These are phyloP conservation scores for Aspergillus bombycis DNA, from an alignment of 2,329 filamentous ascomycete species.

Conservation along the genomic window DNA sequence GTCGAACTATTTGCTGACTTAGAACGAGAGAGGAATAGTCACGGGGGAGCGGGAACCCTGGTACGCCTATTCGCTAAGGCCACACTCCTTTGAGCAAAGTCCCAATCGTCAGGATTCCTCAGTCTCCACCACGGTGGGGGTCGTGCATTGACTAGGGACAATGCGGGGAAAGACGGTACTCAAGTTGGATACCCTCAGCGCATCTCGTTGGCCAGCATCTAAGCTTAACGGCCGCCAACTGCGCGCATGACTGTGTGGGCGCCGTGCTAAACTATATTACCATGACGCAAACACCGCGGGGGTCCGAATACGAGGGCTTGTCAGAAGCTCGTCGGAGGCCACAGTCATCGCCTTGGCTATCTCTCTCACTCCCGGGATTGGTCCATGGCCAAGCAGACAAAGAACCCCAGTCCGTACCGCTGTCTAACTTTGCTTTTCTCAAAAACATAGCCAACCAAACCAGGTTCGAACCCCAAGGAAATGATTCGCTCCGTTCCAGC, in stretches of 20 bases:
- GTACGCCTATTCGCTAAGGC: neutral
- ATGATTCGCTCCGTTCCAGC: neutral
- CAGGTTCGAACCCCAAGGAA: neutral
- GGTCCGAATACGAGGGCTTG: neutral
- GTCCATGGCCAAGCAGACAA: neutral
- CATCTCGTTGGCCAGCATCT: neutral
- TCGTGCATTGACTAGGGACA: constrained; percentile 1
- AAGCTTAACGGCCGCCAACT: neutral
- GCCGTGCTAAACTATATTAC: neutral
- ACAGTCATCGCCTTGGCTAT: neutral
- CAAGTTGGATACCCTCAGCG: neutral
- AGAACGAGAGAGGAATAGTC: neutral
- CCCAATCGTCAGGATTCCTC: constrained; percentile 2
- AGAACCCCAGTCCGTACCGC: neutral
- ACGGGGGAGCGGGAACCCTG: neutral
- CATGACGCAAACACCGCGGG: neutral
- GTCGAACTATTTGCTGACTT: neutral
- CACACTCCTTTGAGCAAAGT: neutral
- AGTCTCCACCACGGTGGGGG: neutral
- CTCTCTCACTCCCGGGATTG: neutral
- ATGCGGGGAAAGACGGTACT: neutral
- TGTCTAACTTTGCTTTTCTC: neutral
- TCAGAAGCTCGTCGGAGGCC: neutral
- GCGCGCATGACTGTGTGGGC: neutral
- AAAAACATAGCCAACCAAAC: neutral